These are phyloP conservation scores for Myriosclerotinia curreyana DNA, from an alignment of 2,329 filamentous ascomycete genomes.

Conservation along the genomic window DNA sequence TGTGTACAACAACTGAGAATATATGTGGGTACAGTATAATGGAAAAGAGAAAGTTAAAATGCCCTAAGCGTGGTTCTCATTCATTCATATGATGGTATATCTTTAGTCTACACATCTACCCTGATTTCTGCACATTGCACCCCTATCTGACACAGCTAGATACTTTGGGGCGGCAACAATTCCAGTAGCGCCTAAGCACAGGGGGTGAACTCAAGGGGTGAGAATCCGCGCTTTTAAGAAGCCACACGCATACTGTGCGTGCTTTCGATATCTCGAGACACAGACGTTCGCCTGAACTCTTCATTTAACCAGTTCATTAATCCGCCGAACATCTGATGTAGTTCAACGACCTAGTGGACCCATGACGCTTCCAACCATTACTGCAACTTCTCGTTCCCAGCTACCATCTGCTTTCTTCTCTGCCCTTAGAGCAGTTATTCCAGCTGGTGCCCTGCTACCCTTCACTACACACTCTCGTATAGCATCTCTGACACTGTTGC, in stretches of 20 bases:
- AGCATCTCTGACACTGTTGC: constrained; percentile 69
- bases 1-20: not conserved
- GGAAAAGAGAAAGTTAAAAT: not conserved
- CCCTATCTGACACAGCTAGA: not conserved
- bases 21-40: not conserved
- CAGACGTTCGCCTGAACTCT: not conserved
- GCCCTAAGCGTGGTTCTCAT: constrained; percentile 4
- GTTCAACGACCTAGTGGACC: constrained; percentile 37
- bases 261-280: not conserved
- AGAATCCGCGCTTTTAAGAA: not conserved
- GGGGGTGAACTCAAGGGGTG: not conserved
- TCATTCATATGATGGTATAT: constrained; percentile 5
- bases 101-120: not conserved
- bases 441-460: constrained; percentile 67
- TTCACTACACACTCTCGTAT: constrained; percentile 79
- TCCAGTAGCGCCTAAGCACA: not conserved
- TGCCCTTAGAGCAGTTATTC: constrained; percentile 55
- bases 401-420: constrained; percentile 46
- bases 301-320: not conserved
- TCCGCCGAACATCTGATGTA: not conserved
- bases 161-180: not conserved
- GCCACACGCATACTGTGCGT: constrained; percentile 1
- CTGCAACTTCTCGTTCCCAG: constrained; percentile 90
- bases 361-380: constrained; percentile 86
- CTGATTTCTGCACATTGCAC: not conserved